Percentiles rank a stretch among this genome's conserved stretches.
Conservation (phyloP, 169 alveolate genomes). For the Plasmodium chabaudi region DNA sequence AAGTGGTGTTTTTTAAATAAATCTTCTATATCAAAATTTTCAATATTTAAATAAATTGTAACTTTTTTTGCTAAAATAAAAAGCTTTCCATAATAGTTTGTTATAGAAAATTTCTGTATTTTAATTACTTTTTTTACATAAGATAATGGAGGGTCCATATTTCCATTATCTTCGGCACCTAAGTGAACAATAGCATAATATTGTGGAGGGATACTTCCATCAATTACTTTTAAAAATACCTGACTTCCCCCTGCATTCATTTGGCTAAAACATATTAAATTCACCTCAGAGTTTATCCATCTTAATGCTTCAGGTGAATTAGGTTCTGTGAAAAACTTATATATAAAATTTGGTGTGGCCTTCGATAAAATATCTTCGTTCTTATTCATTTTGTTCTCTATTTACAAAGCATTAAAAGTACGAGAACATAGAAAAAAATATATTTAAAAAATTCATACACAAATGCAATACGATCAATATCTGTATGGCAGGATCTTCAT, state of each 20-base stretch:
- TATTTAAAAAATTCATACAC: not conserved
- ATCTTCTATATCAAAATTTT: conserved; percentile 50
- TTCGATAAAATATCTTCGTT: conserved; percentile 70
- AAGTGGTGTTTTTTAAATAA: conserved; percentile 38
- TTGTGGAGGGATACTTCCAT: conserved; percentile 62
- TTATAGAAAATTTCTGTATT: conserved; percentile 54
- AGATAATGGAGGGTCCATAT: conserved; percentile 7
- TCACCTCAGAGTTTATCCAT: conserved; percentile 34
- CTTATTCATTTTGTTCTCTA: conserved; percentile 30
- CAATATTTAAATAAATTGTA: conserved; percentile 28
- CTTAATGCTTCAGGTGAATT: conserved; percentile 31
- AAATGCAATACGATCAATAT: too few relatives aligned
- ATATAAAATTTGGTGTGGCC: conserved; percentile 72
- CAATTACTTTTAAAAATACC: conserved; percentile 62
- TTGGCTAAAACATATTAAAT: conserved; percentile 64
- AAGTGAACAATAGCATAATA: conserved; percentile 64
- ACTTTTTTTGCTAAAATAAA: conserved; percentile 58
- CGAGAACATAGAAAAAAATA: not conserved
- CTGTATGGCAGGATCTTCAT: too few relatives aligned
- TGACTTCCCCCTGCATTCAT: conserved; percentile 73
- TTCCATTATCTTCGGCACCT: conserved; percentile 32
- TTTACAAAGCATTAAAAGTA: not conserved
- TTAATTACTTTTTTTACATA: conserved; percentile 57
- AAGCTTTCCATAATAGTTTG: conserved; percentile 65
- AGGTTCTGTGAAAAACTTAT: conserved; percentile 56